A percentile compares a stretch with the other conserved stretches of the same genome.
These are phyloP conservation scores for Tripterygium wilfordii DNA, from an alignment of 177 flowering plant genomes.

Conservation along the genomic window DNA sequence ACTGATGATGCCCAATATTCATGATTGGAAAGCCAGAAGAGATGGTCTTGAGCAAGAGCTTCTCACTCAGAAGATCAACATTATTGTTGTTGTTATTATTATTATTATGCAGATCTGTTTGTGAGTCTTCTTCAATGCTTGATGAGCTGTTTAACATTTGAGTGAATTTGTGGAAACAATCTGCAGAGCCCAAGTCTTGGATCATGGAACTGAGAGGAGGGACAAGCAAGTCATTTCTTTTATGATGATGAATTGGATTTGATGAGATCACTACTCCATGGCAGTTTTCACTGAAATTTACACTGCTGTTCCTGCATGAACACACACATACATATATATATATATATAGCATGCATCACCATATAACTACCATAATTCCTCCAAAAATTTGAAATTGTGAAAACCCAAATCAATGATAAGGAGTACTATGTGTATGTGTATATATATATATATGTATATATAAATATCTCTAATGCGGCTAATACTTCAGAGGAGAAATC, in stretches of 20 bases:
- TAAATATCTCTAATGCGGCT: too few species aligned
- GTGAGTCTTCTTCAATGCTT: slow-evolving; percentile 17
- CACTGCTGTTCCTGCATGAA: slow-evolving; percentile 33
- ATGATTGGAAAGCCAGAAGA: slow-evolving; percentile 32
- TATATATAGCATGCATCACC: too few species aligned
- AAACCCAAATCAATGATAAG: too few species aligned
- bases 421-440: too few species aligned
- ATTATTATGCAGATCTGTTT: slow-evolving; percentile 19
- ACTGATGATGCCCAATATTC: slow-evolving; percentile 24
- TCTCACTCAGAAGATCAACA: slow-evolving; percentile 32
- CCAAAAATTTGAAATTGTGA: too few species aligned
- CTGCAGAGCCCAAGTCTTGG: slow-evolving; percentile 40
- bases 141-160: slow-evolving; percentile 25
- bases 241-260: slow-evolving; percentile 22
- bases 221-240: slow-evolving; percentile 15
- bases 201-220: slow-evolving; percentile 34
- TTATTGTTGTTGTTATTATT: slow-evolving; percentile 18
- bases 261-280: slow-evolving; percentile 18
- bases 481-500: too few species aligned
- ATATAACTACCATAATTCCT: too few species aligned
- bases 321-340: too few species aligned
- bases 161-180: slow-evolving; percentile 30
- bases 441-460: too few species aligned
- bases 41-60: slow-evolving; percentile 28
- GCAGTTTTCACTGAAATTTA: slow-evolving; percentile 11